A percentile compares a stretch with the other conserved stretches of the same genome.
Evolutionary conservation across 805 yeast species (phyloP).

Genomic region (Yamadazyma endophytica): DNA sequence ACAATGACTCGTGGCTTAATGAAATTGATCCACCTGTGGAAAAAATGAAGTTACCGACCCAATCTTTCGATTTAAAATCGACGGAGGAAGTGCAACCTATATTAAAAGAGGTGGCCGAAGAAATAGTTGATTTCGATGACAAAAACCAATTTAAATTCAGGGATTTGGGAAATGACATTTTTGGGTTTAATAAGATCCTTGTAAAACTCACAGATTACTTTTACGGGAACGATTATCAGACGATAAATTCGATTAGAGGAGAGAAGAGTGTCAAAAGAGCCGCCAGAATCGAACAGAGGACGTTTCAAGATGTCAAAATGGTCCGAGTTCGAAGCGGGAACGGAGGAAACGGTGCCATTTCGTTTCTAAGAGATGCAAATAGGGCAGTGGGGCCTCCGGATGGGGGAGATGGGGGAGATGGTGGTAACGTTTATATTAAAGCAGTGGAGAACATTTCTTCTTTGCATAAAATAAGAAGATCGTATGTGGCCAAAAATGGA

Average conservation of each 20-base stretch:
- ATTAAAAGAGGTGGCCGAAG: neutral
- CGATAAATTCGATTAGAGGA: constrained; percentile 34
- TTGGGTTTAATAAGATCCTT: constrained; percentile 10
- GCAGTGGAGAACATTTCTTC: constrained; percentile 72
- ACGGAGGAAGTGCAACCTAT: neutral
- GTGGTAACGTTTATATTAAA: constrained; percentile 82
- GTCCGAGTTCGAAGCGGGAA: constrained; percentile 68
- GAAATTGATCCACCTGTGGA: constrained; percentile 6
- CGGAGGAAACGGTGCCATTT: constrained; percentile 87
- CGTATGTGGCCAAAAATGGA: constrained; percentile 73
- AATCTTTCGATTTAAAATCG: neutral
- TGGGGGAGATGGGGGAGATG: constrained; percentile 98
- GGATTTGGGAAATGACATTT: constrained; percentile 16
- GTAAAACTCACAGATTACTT: constrained; percentile 35
- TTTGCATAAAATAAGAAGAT: constrained; percentile 62
- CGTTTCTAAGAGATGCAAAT: constrained; percentile 85
- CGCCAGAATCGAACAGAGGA: constrained; percentile 30
- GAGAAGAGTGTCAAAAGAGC: constrained; percentile 24
- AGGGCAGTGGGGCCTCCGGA: constrained; percentile 90
- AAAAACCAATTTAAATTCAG: constrained; percentile 10
- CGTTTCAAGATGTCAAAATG: constrained; percentile 59
- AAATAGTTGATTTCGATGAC: constrained; percentile 5
- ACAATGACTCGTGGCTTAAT: constrained; percentile 11
- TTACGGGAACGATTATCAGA: constrained; percentile 36
- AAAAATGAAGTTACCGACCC: constrained; percentile 1